phyloP scores from a whole-genome alignment of 2,329 filamentous ascomycete species.

The Dactylellina drechsleri region DNA sequence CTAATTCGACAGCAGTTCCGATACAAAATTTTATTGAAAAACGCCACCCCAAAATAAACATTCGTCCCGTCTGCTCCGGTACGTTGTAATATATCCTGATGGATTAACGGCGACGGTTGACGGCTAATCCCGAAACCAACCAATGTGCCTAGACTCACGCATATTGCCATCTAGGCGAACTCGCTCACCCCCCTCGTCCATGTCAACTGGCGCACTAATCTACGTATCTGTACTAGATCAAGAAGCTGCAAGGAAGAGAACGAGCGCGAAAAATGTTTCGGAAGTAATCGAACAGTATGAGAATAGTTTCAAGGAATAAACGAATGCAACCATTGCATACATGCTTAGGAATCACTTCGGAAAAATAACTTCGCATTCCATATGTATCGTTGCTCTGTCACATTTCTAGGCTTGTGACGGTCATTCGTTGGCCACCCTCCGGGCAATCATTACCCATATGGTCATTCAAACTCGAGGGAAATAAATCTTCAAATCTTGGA shows the following conservation, averaged over 20 bases:
- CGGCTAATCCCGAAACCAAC: background rate
- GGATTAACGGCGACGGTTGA: background rate
- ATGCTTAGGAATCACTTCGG: slow-evolving; percentile 4
- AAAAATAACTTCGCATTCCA: background rate
- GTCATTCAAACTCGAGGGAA: background rate
- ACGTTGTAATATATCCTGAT: background rate
- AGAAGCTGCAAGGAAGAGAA: background rate
- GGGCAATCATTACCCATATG: background rate
- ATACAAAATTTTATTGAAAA: background rate
- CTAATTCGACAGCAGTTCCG: slow-evolving; percentile 4
- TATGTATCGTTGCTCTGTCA: background rate
- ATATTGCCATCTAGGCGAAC: slow-evolving; percentile 1
- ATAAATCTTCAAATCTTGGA: background rate
- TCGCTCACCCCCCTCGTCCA: background rate
- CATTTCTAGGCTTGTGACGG: background rate
- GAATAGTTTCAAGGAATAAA: background rate
- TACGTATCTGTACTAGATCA: background rate
- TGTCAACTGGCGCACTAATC: background rate
- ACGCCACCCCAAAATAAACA: no score
- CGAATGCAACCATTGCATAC: background rate
- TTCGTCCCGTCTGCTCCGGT: background rate
- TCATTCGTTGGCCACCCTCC: background rate
- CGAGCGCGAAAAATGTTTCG: background rate
- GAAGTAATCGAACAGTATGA: background rate
- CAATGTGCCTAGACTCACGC: background rate